phyloP scores from a whole-genome alignment of 176 grass and related monocot species.

The Musa itinerans region DNA sequence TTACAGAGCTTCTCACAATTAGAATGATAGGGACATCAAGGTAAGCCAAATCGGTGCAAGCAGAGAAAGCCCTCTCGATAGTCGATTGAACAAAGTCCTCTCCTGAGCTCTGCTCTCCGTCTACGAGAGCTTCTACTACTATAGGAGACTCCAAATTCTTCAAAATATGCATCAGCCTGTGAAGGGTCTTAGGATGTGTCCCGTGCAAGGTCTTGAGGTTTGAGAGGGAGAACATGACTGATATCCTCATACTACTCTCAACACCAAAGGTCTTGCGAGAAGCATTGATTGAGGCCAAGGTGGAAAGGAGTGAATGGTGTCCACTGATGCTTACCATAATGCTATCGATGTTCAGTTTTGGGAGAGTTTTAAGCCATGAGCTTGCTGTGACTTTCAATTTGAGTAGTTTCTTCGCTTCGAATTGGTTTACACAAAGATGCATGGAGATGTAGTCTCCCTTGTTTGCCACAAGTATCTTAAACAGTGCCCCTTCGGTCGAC shows the following conservation, averaged over 20 bases:
- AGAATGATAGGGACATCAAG: constrained; percentile 28
- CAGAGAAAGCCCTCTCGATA: constrained; percentile 1
- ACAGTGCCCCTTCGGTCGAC: background rate
- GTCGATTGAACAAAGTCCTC: constrained; percentile 14
- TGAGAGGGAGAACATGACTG: constrained; percentile 37
- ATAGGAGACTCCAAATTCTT: constrained; percentile 38
- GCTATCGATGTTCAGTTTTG: constrained; percentile 24
- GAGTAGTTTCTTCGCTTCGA: background rate
- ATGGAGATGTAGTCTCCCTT: background rate
- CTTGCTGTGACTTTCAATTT: constrained; percentile 16
- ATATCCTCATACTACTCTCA: constrained; percentile 21
- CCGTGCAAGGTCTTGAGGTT: constrained; percentile 28
- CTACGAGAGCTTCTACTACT: constrained; percentile 19
- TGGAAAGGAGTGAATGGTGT: constrained; percentile 16
- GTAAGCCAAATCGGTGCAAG: constrained; percentile 8
- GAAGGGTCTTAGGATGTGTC: constrained; percentile 13
- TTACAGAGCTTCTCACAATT: constrained; percentile 14
- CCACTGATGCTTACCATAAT: constrained; percentile 31
- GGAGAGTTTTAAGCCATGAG: constrained; percentile 15
- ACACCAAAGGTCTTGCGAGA: constrained; percentile 23
- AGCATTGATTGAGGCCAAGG: constrained; percentile 28
- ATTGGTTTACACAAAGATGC: background rate
- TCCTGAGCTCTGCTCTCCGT: constrained; percentile 5
- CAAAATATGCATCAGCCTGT: constrained; percentile 29
- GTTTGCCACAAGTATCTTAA: constrained; percentile 18